These are phyloP conservation scores for Scortechinia acanthostroma DNA, from an alignment of 2,329 filamentous ascomycete species.

Conservation along the genomic window DNA sequence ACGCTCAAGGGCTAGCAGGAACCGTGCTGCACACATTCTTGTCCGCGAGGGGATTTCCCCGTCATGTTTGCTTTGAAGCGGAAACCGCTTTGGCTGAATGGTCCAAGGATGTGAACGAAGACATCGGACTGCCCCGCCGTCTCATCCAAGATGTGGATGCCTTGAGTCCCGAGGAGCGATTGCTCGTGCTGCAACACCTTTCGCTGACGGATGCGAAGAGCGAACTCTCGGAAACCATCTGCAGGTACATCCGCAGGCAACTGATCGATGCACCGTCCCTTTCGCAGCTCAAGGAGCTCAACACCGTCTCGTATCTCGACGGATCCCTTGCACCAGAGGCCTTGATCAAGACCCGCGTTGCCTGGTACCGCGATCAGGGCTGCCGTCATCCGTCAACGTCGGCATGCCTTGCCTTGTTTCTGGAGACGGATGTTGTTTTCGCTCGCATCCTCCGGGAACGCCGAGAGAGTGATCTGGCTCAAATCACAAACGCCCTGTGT, in stretches of 20 bases:
- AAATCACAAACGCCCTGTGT: constrained; percentile 17
- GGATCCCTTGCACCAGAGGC: constrained; percentile 21
- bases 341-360: constrained; percentile 25
- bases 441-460: constrained; percentile 9
- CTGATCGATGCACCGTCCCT: constrained; percentile 26
- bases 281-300: constrained; percentile 25
- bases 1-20: constrained; percentile 26
- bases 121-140: neutral
- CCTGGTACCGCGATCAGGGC: constrained; percentile 29
- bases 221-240: constrained; percentile 7
- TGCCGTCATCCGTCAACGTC: constrained; percentile 20
- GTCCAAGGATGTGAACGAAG: constrained; percentile 20
- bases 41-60: constrained; percentile 23
- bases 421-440: constrained; percentile 17
- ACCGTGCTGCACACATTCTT: constrained; percentile 33
- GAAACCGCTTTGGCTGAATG: constrained; percentile 25
- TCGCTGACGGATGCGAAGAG: constrained; percentile 10
- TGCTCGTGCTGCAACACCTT: neutral
- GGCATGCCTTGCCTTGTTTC: constrained; percentile 24
- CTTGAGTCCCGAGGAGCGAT: neutral
- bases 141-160: neutral
- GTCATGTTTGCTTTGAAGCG: constrained; percentile 23
- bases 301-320: constrained; percentile 27
- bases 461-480: constrained; percentile 10
- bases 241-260: constrained; percentile 17